Evolutionary conservation across 148 eudicot species (phyloP), one percentile per base, ranked within the genome.

Genomic region (Rhododendron kiyosumense): DNA sequence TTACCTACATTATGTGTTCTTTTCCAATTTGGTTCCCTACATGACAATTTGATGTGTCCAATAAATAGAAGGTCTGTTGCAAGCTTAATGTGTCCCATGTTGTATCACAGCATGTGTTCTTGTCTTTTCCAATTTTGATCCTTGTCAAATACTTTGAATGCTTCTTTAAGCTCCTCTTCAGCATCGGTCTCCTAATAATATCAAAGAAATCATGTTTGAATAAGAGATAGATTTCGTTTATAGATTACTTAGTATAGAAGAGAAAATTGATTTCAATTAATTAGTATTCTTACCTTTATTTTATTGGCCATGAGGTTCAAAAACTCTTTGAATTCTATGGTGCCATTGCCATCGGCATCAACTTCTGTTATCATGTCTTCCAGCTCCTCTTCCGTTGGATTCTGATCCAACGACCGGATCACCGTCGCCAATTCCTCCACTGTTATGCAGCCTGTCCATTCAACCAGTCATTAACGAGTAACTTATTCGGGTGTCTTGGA

Each of bases 81-180:
- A n/a, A n/a, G n/a, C n/a, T n/a, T n/a, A n/a, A n/a, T n/a, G n/a
- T n/a, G n/a, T n/a, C n/a, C n/a, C n/a, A n/a, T n/a, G n/a, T n/a
- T n/a, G n/a, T n/a, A n/a, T n/a, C n/a, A n/a, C n/a, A n/a, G n/a
- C n/a, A n/a, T n/a, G n/a, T n/a, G n/a, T n/a, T n/a, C n/a, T n/a
- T n/a, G n/a, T n/a, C n/a, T n/a, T n/a, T n/a, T n/a, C n/a, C n/a
- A n/a, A 87, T 91, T 94, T 87, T 94, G 96, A 85, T 94, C 96
- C 84, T 94, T 92, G 90, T 94, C 96, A 90, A 94, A 93, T 52
- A 93, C 96, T 86, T 92, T 91, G 91, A 94, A 94, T 48, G 94
- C 96, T 88, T 92, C 96, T 90, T 92, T 94, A 17, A 94, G 93
- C 86, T 94, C 96, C 57, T 94, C 96, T 65, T 94, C 94, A 4